Base-by-base conservation (phyloP, 352 stramenopile genomes). In the Phytophthora sansomeana region DNA sequence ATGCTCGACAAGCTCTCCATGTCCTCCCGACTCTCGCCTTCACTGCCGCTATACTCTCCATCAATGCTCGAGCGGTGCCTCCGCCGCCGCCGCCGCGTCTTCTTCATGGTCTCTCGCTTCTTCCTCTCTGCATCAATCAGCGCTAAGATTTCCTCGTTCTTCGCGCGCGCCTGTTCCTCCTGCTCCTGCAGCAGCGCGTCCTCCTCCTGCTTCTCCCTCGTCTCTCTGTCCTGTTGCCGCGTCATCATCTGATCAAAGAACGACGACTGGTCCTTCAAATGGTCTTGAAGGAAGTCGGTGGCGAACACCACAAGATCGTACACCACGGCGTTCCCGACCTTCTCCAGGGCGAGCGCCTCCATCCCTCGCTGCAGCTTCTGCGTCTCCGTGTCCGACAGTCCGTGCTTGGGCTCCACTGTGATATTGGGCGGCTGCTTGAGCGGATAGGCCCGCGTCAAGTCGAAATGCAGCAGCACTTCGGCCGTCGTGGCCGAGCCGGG, bases 231-330 rank as follows among this genome's bases (percentile, higher is more conserved):
- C 29, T 96, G 81, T 62, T 96, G 85, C 14, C 87, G 75, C 38
- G 91, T 85, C 24, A 95, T 79, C 89, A 96, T 96, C 57, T 95
- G 84, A 42, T 96, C 89, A 19, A 94, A 95, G 72, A 96, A 95
- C 21, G 83, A 93, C 55, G 81, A 89, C 72, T 92, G 84, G 69
- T 93, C 83, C 47, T 93, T 92, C 17, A 92, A 54, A 60, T 93
- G 84, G 36, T 92, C 83, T 50, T 92, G 78, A 21, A 96, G 80
- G 49, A 91, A 96, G 35, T 96, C 89, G 8, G 82, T 90, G 16
- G 87, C 83, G 58, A 86, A 85, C 63, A 90, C 79, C 47, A 96
- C 84, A 36, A 96, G 78, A 61, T 96, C 87, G 75, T 95, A 93
- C 17, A 93, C 70, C 67, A 83, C 89, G 24, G 83, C 85, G 26